phyloP scores from a whole-genome alignment of 2,329 filamentous ascomycete species.

The Fusarium pilosicola region DNA sequence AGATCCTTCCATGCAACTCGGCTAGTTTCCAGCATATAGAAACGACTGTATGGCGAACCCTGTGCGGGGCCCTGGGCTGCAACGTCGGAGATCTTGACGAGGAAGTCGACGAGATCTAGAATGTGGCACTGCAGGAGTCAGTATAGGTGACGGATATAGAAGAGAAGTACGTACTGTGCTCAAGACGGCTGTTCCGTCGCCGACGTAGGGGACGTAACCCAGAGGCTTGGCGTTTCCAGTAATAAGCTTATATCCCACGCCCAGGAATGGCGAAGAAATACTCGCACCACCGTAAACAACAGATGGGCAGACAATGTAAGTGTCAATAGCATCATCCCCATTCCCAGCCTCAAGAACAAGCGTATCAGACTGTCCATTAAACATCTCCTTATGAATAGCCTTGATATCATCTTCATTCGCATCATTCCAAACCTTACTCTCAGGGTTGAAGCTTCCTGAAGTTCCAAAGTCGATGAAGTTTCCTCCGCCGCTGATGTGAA shows the following conservation, averaged over 20 bases:
- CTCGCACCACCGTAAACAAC: conserved; percentile 5
- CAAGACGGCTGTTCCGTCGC: not conserved
- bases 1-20: conserved; percentile 8
- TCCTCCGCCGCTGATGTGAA: conserved; percentile 3
- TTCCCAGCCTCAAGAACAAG: conserved; percentile 7
- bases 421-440: conserved; percentile 16
- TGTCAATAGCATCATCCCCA: not conserved
- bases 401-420: conserved; percentile 8
- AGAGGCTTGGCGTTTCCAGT: conserved; percentile 3
- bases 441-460: not conserved
- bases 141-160: rapidly evolving
- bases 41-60: conserved; percentile 3
- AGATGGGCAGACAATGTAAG: not conserved
- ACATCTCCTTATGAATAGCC: conserved; percentile 15
- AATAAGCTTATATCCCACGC: not conserved
- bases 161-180: not conserved
- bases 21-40: conserved; percentile 10
- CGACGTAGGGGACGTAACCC: conserved; percentile 1
- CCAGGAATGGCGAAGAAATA: not conserved
- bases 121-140: not conserved
- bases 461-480: conserved; percentile 18
- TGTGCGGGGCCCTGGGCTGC: not conserved
- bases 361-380: not conserved
- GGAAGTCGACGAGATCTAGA: not conserved
- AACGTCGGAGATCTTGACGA: not conserved